Percentiles rank a stretch among this genome's conserved stretches.
Evolutionary conservation across 192 early-diverging fungal genomes (phyloP).

Genomic region (Obelidium mucronatum): DNA sequence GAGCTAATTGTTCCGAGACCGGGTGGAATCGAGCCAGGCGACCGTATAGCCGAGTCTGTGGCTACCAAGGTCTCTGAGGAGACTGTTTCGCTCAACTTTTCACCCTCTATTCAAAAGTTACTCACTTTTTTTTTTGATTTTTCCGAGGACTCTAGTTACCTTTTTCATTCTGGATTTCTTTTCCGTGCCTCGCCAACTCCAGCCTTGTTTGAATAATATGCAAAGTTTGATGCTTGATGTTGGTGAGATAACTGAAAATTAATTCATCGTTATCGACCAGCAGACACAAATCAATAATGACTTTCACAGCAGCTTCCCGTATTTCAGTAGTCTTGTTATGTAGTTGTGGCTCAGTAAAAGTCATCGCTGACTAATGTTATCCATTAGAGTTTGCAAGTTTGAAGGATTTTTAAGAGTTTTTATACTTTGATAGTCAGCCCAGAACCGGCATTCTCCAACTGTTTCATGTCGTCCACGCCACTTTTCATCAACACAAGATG

Average conservation of each 20-base stretch:
- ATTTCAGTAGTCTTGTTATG: constrained; percentile 69
- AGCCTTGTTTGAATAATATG: constrained; percentile 38
- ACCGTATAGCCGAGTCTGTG: too few species aligned
- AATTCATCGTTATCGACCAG: constrained; percentile 40
- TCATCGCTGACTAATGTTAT: constrained; percentile 53
- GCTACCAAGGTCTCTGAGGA: too few species aligned
- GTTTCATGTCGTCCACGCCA: constrained; percentile 48
- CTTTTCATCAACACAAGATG: constrained; percentile 53
- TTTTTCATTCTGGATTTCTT: not conserved
- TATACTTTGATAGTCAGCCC: constrained; percentile 59
- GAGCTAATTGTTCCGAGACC: not conserved
- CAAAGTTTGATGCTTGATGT: constrained; percentile 32
- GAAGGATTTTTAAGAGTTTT: not conserved
- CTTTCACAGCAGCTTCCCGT: constrained; percentile 60
- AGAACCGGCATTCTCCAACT: constrained; percentile 15
- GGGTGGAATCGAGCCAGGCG: not conserved
- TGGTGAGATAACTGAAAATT: constrained; percentile 38
- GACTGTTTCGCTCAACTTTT: not conserved
- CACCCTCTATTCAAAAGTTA: not conserved
- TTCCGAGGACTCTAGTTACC: too few species aligned
- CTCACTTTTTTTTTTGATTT: too few species aligned
- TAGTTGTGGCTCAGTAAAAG: constrained; percentile 61
- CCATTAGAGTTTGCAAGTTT: constrained; percentile 7
- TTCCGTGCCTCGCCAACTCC: constrained; percentile 1
- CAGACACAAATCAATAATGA: constrained; percentile 53